Evolutionary conservation across 345 rosid genomes (phyloP).

Genomic region (Salix exigua): DNA sequence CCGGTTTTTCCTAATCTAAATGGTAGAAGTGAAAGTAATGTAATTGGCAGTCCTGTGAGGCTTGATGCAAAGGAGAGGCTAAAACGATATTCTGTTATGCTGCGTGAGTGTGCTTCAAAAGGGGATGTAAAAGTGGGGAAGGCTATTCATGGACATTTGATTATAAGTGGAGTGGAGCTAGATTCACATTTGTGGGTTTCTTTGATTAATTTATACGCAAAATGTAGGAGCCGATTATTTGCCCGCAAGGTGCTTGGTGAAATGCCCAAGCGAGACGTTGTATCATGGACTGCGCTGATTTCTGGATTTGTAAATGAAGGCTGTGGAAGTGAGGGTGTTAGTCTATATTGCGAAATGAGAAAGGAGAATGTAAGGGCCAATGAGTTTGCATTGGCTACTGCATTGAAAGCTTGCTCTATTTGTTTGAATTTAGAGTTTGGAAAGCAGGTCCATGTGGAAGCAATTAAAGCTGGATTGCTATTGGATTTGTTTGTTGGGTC

Average conservation of each 20-base stretch:
- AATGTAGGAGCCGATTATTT: constrained; percentile 25
- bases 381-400: constrained; percentile 31
- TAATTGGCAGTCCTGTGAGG: neutral
- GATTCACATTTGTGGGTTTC: constrained; percentile 45
- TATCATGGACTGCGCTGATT: constrained; percentile 44
- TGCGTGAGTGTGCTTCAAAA: constrained; percentile 36
- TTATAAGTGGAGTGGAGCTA: constrained; percentile 19
- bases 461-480: constrained; percentile 29
- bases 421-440: constrained; percentile 33
- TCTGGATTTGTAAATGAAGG: constrained; percentile 33
- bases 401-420: constrained; percentile 42
- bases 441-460: constrained; percentile 40
- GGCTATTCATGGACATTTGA: constrained; percentile 26
- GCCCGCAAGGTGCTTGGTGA: constrained; percentile 34
- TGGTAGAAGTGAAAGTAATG: neutral
- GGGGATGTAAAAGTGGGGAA: constrained; percentile 28
- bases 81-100: constrained; percentile 29
- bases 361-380: constrained; percentile 38
- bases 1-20: neutral
- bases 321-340: constrained; percentile 20
- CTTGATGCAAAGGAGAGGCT: constrained; percentile 10
- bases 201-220: constrained; percentile 31
- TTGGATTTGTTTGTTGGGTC: constrained; percentile 42
- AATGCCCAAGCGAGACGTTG: constrained; percentile 44
- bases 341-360: constrained; percentile 28